Base-by-base conservation (phyloP, 495 filamentous ascomycete species). In the Tuber umbilicatum region DNA sequence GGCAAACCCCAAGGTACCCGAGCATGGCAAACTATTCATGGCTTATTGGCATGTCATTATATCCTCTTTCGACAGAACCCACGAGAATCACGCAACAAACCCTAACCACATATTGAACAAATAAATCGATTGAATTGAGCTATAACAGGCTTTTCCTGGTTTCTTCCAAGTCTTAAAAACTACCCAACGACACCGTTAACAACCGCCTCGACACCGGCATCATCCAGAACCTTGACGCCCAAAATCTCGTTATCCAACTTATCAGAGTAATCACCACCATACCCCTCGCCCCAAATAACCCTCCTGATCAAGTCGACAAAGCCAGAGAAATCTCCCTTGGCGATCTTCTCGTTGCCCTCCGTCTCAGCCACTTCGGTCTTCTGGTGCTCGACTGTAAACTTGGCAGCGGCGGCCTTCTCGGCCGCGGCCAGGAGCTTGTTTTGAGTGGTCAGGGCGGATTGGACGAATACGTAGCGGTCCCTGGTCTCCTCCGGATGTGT, bases 371-470 rank as follows among this genome's bases (percentile, higher is more conserved):
- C 87, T 0, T 81, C 83, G 0, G 86, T 85, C 14, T 71, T 82
- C 2, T 78, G 73, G 79, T 83, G 78, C n/a, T 71, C 70, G 10
- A 67, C 42, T 35, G 74, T 70, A 45, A 75, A 77, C 45, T 77
- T 80, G 39, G 81, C 75, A 0, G 85, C 88, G 7, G 84, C 84
- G 42, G 86, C 75, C 79, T 86, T 87, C 72, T 88, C 87, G 12
- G 86, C 82, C 9, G 86, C 76, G 10, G 76, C 78, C 0, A 90
- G 75, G 27, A 91, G 78, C 75, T 90, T 83, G 67, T 88, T 87
- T 81, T 88, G 87, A 7, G 87, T 87, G 1, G 86, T 82, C 1
- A 84, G 85, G 60, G 87, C 87, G 0, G 87, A 86, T 5, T 86
- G 80, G 19, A 89, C 84, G 40, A 83, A 82, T 1, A 91, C 72